These are phyloP conservation scores for Atkinsonella hypoxylon DNA, from an alignment of 2,329 filamentous ascomycete genomes.

Conservation along the genomic window DNA sequence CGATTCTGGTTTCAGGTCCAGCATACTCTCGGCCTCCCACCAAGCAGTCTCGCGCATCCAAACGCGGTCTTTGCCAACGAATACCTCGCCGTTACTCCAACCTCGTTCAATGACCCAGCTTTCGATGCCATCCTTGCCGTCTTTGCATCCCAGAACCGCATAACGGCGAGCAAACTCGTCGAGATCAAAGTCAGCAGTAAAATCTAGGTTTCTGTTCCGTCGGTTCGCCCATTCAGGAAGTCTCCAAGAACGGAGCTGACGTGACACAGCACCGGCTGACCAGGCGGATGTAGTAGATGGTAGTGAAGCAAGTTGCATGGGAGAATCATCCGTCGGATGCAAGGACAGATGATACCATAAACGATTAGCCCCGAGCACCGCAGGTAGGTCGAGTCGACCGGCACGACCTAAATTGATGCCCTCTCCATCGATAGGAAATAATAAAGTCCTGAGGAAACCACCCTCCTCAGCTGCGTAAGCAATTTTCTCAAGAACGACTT, in stretches of 20 bases:
- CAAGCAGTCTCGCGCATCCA: conserved; percentile 92
- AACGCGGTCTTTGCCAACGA: conserved; percentile 79
- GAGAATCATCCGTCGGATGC: conserved; percentile 81
- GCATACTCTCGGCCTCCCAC: conserved; percentile 97
- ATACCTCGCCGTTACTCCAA: conserved; percentile 96
- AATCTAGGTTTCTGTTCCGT: conserved; percentile 81
- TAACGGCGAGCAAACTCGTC: conserved; percentile 87
- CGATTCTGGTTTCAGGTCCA: conserved; percentile 68
- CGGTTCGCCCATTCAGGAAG: conserved; percentile 95
- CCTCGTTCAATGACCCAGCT: conserved; percentile 89
- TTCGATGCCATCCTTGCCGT: conserved; percentile 85
- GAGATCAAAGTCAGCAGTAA: conserved; percentile 90
- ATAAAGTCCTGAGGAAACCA: conserved; percentile 67
- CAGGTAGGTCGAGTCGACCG: conserved; percentile 67
- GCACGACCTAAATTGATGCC: conserved; percentile 71
- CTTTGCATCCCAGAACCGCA: conserved; percentile 68
- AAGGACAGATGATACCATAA: conserved; percentile 91
- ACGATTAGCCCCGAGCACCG: conserved; percentile 68
- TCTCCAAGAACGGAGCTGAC: conserved; percentile 86
- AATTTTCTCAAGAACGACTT: conserved; percentile 76
- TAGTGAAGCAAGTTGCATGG: conserved; percentile 60
- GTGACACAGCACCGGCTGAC: conserved; percentile 87
- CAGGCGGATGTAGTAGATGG: conserved; percentile 68
- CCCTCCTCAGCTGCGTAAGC: conserved; percentile 71
- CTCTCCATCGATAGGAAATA: conserved; percentile 67